Evolutionary conservation across 1,284 basidiomycete genomes (phyloP), one percentile per base, ranked within the genome.

Genomic region (Cryptococcus sp.): DNA sequence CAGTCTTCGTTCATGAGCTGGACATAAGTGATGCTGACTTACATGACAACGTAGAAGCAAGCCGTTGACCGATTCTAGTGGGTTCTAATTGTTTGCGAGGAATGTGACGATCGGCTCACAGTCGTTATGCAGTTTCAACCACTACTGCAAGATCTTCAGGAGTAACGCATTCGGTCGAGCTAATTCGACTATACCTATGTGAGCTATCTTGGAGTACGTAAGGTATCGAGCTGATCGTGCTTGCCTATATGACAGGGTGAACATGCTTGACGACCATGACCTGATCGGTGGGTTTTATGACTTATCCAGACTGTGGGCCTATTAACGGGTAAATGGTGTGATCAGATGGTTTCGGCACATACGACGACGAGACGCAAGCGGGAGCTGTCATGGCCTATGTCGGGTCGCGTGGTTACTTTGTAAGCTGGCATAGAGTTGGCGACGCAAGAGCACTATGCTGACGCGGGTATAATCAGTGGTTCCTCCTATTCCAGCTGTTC

Each of bases 91-190:
- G 20, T 6, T 38, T 20, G n/a, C 38, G 7, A 27, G 5, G 17
- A 15, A n/a, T n/a, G n/a, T n/a, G n/a, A n/a, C n/a, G n/a, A n/a
- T n/a, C 17, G 23, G n/a, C 52, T 57, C 22, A 57, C 40, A n/a
- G 13, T n/a, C 50, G 15, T 35, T 2, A 25, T 20, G 40, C 58
- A 74, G 72, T 73, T 93, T 93, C 83, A 90, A 89, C 67, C 93
- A 96, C 73, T 98, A 97, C 78, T 93, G 91, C 68, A 84, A 87
- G 53, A 78, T 82, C 52, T 98, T 96, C 80, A 84, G 93, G 58
- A 85, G 85, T 49, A 94, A 94, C 8, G 92, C 92, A 0, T 99
- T 98, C 76, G 91, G 91, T 1, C 83, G 89, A 55, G 93, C 94
- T 5, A 97, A 96, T 75, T 87, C 90, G 56, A 88, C 78, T 10